phyloP scores from a whole-genome alignment of 352 stramenopile species.

The Phytophthora sp. region DNA sequence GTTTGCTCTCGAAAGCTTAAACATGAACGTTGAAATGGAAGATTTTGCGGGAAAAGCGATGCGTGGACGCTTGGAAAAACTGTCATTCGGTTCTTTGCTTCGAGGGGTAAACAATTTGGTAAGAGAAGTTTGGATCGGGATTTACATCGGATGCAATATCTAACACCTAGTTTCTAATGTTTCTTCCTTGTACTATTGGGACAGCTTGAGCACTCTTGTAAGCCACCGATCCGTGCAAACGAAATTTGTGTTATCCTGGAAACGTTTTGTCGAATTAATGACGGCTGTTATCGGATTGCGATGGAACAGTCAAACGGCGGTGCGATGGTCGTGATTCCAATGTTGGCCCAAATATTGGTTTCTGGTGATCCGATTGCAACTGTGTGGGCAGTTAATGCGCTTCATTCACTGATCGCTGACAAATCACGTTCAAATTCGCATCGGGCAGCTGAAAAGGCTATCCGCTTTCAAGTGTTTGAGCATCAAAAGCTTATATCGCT shows the following conservation, averaged over 20 bases:
- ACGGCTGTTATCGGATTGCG: slow-evolving; percentile 71
- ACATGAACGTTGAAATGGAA: slow-evolving; percentile 67
- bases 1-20: slow-evolving; percentile 79
- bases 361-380: slow-evolving; percentile 60
- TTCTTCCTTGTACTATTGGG: slow-evolving; percentile 1
- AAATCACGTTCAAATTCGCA: slow-evolving; percentile 48
- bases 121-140: slow-evolving; percentile 21
- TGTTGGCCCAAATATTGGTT: slow-evolving; percentile 52
- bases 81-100: slow-evolving; percentile 62
- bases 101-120: slow-evolving; percentile 68
- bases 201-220: slow-evolving; percentile 71
- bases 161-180: slow-evolving; percentile 2
- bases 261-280: slow-evolving; percentile 73
- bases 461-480: slow-evolving; percentile 66
- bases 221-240: slow-evolving; percentile 63
- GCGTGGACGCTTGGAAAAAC: slow-evolving; percentile 54
- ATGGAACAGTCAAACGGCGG: slow-evolving; percentile 56
- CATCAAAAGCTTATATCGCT: slow-evolving; percentile 67
- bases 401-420: slow-evolving; percentile 71
- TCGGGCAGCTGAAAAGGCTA: slow-evolving; percentile 58
- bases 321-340: slow-evolving; percentile 45
- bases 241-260: slow-evolving; percentile 76
- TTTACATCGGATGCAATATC: neutral
- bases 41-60: slow-evolving; percentile 63
- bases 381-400: slow-evolving; percentile 62